Conservation (phyloP, 2,329 filamentous ascomycete genomes). For the Truncatella angustata region DNA sequence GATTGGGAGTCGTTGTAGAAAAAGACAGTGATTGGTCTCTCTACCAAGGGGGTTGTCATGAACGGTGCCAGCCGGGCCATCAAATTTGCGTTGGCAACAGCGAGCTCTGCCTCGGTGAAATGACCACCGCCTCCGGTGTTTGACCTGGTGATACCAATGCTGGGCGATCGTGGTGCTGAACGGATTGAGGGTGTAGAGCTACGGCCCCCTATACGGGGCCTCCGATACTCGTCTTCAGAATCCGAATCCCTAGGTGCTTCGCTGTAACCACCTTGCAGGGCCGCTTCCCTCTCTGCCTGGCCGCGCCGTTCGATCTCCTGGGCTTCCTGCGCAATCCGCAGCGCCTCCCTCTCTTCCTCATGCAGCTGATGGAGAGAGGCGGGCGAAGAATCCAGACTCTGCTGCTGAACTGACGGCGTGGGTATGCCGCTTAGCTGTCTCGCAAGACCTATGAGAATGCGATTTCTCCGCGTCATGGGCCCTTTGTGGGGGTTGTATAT, state of each 20-base stretch:
- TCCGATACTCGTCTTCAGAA: constrained; percentile 34
- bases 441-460: constrained; percentile 82
- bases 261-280: constrained; percentile 71
- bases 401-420: constrained; percentile 51
- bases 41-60: constrained; percentile 76
- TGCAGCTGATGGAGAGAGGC: constrained; percentile 36
- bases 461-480: constrained; percentile 82
- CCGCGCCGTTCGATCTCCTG: constrained; percentile 73
- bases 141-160: constrained; percentile 36
- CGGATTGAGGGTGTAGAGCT: constrained; percentile 14
- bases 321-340: constrained; percentile 72
- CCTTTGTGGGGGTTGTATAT: constrained; percentile 84
- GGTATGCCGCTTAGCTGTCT: constrained; percentile 85
- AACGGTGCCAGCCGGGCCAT: constrained; percentile 88
- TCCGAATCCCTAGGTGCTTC: constrained; percentile 55
- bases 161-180: constrained; percentile 44
- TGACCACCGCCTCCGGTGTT: constrained; percentile 40
- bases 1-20: constrained; percentile 88
- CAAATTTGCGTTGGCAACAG: constrained; percentile 78
- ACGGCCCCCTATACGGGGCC: constrained; percentile 9
- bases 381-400: constrained; percentile 24
- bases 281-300: constrained; percentile 67
- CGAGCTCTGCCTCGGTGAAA: constrained; percentile 73
- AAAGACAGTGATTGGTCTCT: constrained; percentile 82
- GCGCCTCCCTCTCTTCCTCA: constrained; percentile 54